Evolutionary conservation across 805 yeast species (phyloP), one percentile per base, ranked within the genome.

Genomic region (Hanseniaspora guilliermondii): DNA sequence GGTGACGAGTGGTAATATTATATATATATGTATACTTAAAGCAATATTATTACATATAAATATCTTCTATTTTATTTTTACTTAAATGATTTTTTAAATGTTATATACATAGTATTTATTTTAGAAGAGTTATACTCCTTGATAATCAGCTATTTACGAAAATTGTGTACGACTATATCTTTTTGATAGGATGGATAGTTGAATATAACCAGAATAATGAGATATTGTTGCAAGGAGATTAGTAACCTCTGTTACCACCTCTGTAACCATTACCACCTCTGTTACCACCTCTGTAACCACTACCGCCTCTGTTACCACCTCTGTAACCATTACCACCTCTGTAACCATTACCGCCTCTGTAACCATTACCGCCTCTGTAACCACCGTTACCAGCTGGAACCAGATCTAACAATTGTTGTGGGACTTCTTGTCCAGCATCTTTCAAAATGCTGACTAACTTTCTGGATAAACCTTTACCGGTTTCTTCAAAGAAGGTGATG

Each of bases 341-440:
- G 56, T 77, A 73, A 59, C 76, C 72, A 47, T 70, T 65, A 42
- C 74, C 68, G 58, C 76, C 69, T 56, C 74, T 67, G 58, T 69
- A 65, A 44, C 70, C 63, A 35, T 75, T 70, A 55, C 72, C 61
- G 44, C 81, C 72, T 57, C 85, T 77, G 55, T 75, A 62, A 44
- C 79, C 66, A 47, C 77, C 65, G 19, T 78, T 68, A 56, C 80
- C 73, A 53, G 86, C 85, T 66, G 83, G 82, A 63, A 84, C 87
- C 73, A 80, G 82, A 67, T 79, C 82, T 66, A 76, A 76, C 64
- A 93, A 77, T 66, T 80, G 87, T 53, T 83, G 83, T 60, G 95
- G 94, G 62, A 93, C 73, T 57, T 78, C 77, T 73, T 93, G 98
- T 68, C 91, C 85, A 60, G 98, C 98, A 77, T 93, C 98, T 70